A percentile compares a stretch with the other conserved stretches of the same genome.
Conservation (phyloP, 352 stramenopile species). For the Globisporangium iwayamae region DNA sequence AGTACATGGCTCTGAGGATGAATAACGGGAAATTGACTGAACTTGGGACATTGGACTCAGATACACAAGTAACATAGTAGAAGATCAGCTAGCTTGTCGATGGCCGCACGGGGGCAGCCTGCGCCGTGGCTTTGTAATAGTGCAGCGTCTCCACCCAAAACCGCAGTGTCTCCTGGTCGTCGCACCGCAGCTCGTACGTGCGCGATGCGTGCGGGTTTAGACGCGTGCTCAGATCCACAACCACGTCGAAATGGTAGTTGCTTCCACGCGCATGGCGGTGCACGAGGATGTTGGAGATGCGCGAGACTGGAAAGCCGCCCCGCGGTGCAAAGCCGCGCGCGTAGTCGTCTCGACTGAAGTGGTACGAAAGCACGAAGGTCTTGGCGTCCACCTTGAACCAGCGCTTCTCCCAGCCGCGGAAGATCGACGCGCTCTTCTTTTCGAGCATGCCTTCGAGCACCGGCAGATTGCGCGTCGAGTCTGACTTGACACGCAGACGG, state of each 20-base stretch:
- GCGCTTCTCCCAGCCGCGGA: slow-evolving; percentile 61
- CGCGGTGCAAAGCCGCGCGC: slow-evolving; percentile 58
- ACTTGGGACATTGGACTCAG: background rate
- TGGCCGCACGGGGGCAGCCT: slow-evolving; percentile 33
- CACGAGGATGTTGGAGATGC: slow-evolving; percentile 57
- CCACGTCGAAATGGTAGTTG: slow-evolving; percentile 60
- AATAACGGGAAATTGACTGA: background rate
- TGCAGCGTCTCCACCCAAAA: slow-evolving; percentile 74
- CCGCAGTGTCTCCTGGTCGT: slow-evolving; percentile 46
- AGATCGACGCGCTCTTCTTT: slow-evolving; percentile 77
- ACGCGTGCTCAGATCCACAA: slow-evolving; percentile 63
- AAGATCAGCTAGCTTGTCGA: slow-evolving; percentile 27
- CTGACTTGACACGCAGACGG: slow-evolving; percentile 32
- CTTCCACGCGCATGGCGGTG: slow-evolving; percentile 33
- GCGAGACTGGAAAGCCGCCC: slow-evolving; percentile 49
- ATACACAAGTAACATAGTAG: background rate
- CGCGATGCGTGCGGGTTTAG: slow-evolving; percentile 52
- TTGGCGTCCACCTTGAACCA: slow-evolving; percentile 70
- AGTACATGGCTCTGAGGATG: background rate
- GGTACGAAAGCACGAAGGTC: slow-evolving; percentile 66
- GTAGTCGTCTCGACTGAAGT: slow-evolving; percentile 63
- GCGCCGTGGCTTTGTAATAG: slow-evolving; percentile 53
- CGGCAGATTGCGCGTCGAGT: slow-evolving; percentile 33
- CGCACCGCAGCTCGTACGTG: slow-evolving; percentile 68
- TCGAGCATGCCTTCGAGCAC: slow-evolving; percentile 64